Evolutionary conservation across 2,329 filamentous ascomycete genomes (phyloP).

Genomic region (Aspergillus sp.): DNA sequence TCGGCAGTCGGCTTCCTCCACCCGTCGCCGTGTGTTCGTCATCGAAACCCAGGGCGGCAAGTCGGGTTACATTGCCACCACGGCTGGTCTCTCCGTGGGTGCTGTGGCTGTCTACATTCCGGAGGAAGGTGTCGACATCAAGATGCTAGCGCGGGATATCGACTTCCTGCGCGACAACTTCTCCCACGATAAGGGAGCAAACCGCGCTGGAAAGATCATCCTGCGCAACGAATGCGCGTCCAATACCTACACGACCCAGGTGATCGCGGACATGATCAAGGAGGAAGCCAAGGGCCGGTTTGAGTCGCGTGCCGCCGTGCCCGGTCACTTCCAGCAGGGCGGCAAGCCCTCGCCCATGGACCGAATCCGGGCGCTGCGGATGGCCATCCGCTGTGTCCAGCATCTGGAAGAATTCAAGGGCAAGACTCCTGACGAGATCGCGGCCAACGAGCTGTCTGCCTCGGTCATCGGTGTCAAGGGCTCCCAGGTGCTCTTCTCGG

Average conservation of each 20-base stretch:
- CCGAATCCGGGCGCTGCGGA: slow-evolving; percentile 82
- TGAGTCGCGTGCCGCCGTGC: slow-evolving; percentile 86
- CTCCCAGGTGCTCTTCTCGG: slow-evolving; percentile 80
- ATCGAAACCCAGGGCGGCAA: slow-evolving; percentile 90
- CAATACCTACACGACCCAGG: slow-evolving; percentile 83
- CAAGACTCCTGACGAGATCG: slow-evolving; percentile 64
- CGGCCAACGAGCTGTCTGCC: slow-evolving; percentile 68
- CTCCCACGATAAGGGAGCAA: slow-evolving; percentile 78
- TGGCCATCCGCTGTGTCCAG: slow-evolving; percentile 92
- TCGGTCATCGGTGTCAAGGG: slow-evolving; percentile 91
- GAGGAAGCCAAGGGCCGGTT: slow-evolving; percentile 91
- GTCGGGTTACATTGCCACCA: slow-evolving; percentile 3
- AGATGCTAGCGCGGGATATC: slow-evolving; percentile 90
- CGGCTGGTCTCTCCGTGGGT: background rate
- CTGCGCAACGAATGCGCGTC: slow-evolving; percentile 96
- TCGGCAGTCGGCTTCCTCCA: slow-evolving; percentile 91
- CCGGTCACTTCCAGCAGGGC: slow-evolving; percentile 92
- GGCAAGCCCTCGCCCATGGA: slow-evolving; percentile 95
- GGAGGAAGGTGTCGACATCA: slow-evolving; percentile 89
- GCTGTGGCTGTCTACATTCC: slow-evolving; percentile 94
- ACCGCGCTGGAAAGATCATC: slow-evolving; percentile 86
- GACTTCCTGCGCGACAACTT: slow-evolving; percentile 85
- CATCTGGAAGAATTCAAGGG: slow-evolving; percentile 78
- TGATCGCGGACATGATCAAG: slow-evolving; percentile 93
- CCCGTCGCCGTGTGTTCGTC: slow-evolving; percentile 88